Evolutionary conservation across 768 basidiomycete genomes (phyloP), one percentile per base, ranked within the genome.

Genomic region (Cystobasidium tubakii): DNA sequence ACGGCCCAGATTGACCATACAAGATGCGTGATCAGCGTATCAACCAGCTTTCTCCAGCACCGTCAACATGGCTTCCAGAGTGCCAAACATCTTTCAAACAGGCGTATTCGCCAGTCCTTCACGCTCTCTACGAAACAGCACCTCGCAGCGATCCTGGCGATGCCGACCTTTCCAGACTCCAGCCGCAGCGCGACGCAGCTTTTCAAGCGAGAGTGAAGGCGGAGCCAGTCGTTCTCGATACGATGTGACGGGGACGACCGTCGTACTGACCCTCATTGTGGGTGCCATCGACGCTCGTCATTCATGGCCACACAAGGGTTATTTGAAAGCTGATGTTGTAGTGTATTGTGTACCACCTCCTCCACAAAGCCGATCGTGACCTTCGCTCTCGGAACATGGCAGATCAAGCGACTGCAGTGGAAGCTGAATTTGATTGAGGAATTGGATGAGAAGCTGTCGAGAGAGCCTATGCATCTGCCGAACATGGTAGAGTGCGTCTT

Each of bases 361-460:
- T 46, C 15, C 31, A 29, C 33, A 53, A 27, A 74, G 77, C 96
- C 96, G 0, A 83, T 97, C 74, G 88, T 96, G 79, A 92, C 92
- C 0, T 92, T 93, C 77, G 89, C 85, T 19, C 83, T 99, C 75
- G 95, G 96, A 86, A 87, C 80, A 23, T 98, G 95, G 95, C 96
- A 99, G 82, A 83, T 99, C 36, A 86, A 91, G 77, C 87, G 96
- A 62, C 85, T 98, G 34, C 86, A 90, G 80, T 99, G 96, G 96
- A 99, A 99, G 82, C 84, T 95, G 55, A 86, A 87, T 66, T 84
- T 99, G 64, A 97, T 98, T 75, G 91, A 96, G 76, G 91, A 97
- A 78, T 84, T 98, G 42, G 90, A 96, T 80, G 88, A 90, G 81
- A 95, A 96, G 82, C 82, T 98, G 42, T 85, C 89, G 75, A 84